Conservation (phyloP, 306 rosid species). For the Acacia acuminata region DNA sequence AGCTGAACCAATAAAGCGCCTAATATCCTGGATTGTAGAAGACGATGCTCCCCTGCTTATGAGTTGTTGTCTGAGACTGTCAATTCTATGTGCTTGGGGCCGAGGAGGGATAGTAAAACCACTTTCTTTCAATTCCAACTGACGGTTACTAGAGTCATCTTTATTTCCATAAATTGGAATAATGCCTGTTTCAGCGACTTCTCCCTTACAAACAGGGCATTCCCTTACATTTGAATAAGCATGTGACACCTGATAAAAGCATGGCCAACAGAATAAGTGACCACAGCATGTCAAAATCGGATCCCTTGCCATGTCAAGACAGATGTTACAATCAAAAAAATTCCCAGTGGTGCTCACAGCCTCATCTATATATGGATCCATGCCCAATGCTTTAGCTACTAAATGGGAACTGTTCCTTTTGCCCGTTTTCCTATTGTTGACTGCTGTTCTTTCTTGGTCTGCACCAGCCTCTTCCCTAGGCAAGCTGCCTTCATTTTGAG, state of each 20-base stretch:
- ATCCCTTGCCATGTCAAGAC: slow-evolving; percentile 59
- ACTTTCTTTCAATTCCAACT: slow-evolving; percentile 33
- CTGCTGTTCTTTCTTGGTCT: slow-evolving; percentile 5
- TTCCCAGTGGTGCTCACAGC: slow-evolving; percentile 37
- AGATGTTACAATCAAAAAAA: slow-evolving; percentile 64
- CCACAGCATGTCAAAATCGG: slow-evolving; percentile 87
- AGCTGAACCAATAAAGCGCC: slow-evolving; percentile 45
- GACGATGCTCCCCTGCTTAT: slow-evolving; percentile 43
- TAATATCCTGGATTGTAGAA: slow-evolving; percentile 53
- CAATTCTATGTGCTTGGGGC: slow-evolving; percentile 62
- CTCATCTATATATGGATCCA: slow-evolving; percentile 35
- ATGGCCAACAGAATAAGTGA: slow-evolving; percentile 91
- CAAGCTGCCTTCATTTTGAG: not conserved
- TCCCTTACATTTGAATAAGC: slow-evolving; percentile 55
- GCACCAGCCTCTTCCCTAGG: not conserved
- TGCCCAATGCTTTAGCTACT: slow-evolving; percentile 59
- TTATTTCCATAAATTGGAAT: slow-evolving; percentile 69
- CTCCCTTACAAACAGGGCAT: slow-evolving; percentile 75
- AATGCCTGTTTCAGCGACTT: slow-evolving; percentile 54
- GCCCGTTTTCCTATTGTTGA: slow-evolving; percentile 8
- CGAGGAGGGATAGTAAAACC: slow-evolving; percentile 54
- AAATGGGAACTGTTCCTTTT: slow-evolving; percentile 39
- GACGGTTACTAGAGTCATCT: slow-evolving; percentile 13
- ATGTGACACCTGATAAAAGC: slow-evolving; percentile 59
- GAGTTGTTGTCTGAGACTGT: slow-evolving; percentile 56